phyloP scores from a whole-genome alignment of 2,329 filamentous ascomycete genomes.

The Orbilia javanica region DNA sequence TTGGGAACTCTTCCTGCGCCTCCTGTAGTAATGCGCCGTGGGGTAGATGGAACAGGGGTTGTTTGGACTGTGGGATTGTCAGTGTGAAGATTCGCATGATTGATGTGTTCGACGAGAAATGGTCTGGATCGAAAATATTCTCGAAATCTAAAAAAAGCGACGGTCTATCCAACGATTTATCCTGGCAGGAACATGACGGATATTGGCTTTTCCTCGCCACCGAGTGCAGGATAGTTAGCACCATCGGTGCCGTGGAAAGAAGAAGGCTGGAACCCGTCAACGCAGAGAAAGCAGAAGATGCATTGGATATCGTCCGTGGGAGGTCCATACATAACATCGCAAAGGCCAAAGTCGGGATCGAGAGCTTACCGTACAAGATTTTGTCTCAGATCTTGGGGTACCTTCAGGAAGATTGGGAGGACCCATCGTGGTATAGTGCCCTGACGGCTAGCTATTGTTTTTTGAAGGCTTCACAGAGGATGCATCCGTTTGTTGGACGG shows the following conservation, averaged over 20 bases:
- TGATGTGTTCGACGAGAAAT: constrained; percentile 24
- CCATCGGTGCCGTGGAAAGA: constrained; percentile 10
- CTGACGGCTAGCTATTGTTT: constrained; percentile 33
- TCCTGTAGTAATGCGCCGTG: not conserved
- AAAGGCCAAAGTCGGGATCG: constrained; percentile 19
- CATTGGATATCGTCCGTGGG: constrained; percentile 16
- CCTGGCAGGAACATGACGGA: constrained; percentile 12
- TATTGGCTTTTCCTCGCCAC: constrained; percentile 30
- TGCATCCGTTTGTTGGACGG: constrained; percentile 14
- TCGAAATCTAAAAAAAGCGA: constrained; percentile 6
- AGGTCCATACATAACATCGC: constrained; percentile 13
- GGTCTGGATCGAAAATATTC: constrained; percentile 18
- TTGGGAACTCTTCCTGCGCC: not conserved
- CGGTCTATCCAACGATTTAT: not conserved
- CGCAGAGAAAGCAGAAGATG: not conserved
- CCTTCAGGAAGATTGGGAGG: constrained; percentile 19
- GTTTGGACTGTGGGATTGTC: constrained; percentile 29
- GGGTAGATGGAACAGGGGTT: constrained; percentile 8
- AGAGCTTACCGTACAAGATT: constrained; percentile 32
- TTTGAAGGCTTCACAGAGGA: constrained; percentile 23
- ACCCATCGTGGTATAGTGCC: constrained; percentile 35
- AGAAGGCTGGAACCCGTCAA: constrained; percentile 9
- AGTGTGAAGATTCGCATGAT: constrained; percentile 22
- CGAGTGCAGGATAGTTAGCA: constrained; percentile 18
- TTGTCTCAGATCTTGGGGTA: constrained; percentile 33